Evolutionary conservation across 192 early-diverging fungal genomes (phyloP).

Genomic region (Backusella tarrabulga): DNA sequence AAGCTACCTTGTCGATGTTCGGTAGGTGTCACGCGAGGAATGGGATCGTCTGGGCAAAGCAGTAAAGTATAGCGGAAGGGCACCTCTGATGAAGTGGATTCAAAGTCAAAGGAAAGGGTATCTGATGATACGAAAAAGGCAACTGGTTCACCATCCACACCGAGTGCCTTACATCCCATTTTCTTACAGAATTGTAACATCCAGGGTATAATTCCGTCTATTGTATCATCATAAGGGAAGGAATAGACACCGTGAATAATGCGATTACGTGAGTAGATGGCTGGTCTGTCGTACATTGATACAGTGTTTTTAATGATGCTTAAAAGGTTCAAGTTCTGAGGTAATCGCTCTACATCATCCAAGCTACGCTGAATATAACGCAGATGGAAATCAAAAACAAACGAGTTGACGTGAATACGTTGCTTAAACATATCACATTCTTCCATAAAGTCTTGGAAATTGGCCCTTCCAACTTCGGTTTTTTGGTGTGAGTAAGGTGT

Average conservation of each 20-base stretch:
- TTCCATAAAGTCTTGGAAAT: conserved; percentile 50
- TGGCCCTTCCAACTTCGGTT: conserved; percentile 38
- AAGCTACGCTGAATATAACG: conserved; percentile 49
- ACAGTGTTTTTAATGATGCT: conserved; percentile 48
- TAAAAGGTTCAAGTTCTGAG: conserved; percentile 44
- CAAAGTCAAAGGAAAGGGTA: conserved; percentile 19
- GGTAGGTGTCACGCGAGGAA: not conserved
- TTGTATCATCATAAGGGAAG: not conserved
- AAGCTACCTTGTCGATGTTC: conserved; percentile 1
- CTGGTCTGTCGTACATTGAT: conserved; percentile 43
- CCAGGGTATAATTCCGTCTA: conserved; percentile 11
- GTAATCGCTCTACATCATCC: conserved; percentile 30
- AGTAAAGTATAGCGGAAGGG: conserved; percentile 24
- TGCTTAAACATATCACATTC: conserved; percentile 60
- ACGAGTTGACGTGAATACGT: conserved; percentile 58
- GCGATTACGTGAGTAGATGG: conserved; percentile 50
- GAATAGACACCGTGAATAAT: conserved; percentile 49
- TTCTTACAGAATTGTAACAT: conserved; percentile 17
- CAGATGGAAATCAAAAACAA: conserved; percentile 61
- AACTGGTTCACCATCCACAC: conserved; percentile 36
- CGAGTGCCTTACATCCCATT: conserved; percentile 35
- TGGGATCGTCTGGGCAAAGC: conserved; percentile 2
- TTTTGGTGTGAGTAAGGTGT: conserved; percentile 32
- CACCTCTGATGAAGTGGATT: not conserved
- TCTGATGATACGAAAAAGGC: conserved; percentile 43